Percentiles rank a stretch among this genome's conserved stretches.
phyloP scores from a whole-genome alignment of 371 early-diverging fungal genomes.

The Nematocida displodere region DNA sequence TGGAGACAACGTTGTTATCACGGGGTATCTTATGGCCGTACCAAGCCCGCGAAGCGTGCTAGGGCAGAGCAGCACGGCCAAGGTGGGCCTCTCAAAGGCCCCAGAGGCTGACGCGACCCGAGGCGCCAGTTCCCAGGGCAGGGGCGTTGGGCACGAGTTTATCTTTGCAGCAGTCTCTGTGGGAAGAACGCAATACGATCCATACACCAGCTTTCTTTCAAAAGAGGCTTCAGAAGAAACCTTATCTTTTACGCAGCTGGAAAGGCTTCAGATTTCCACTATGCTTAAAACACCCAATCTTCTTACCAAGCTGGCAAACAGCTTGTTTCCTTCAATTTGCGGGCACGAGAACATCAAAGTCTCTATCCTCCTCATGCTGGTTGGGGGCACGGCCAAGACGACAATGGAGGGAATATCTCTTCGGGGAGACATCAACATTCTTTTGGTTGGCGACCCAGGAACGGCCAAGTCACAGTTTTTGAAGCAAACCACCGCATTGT shows the following conservation, averaged over 20 bases:
- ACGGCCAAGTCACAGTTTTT: conserved; percentile 95
- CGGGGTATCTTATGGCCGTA: conserved; percentile 84
- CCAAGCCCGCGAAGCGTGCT: conserved; percentile 78
- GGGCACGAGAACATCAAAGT: conserved; percentile 65
- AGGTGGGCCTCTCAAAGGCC: conserved; percentile 36
- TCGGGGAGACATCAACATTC: conserved; percentile 78
- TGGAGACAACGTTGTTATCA: conserved; percentile 83
- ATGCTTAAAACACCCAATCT: conserved; percentile 70
- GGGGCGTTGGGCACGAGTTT: conserved; percentile 32
- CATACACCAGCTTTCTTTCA: conserved; percentile 34
- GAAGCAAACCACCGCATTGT: conserved; percentile 79
- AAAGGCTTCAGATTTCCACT: conserved; percentile 66
- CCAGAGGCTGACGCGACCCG: conserved; percentile 48
- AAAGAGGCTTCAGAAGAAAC: neutral
- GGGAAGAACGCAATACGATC: conserved; percentile 1
- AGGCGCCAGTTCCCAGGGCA: conserved; percentile 29
- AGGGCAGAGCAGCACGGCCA: conserved; percentile 45
- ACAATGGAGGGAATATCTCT: conserved; percentile 76
- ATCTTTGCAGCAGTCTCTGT: conserved; percentile 43
- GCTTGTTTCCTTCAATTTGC: conserved; percentile 67
- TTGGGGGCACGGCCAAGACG: conserved; percentile 69
- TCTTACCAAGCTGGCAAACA: conserved; percentile 76
- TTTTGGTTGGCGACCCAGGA: conserved; percentile 96
- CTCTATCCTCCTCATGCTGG: conserved; percentile 64
- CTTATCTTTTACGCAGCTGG: neutral